Percentiles rank a stretch among this genome's conserved stretches.
These are phyloP conservation scores for Vigna reflexopilosa DNA, from an alignment of 306 rosid genomes.

Conservation along the genomic window DNA sequence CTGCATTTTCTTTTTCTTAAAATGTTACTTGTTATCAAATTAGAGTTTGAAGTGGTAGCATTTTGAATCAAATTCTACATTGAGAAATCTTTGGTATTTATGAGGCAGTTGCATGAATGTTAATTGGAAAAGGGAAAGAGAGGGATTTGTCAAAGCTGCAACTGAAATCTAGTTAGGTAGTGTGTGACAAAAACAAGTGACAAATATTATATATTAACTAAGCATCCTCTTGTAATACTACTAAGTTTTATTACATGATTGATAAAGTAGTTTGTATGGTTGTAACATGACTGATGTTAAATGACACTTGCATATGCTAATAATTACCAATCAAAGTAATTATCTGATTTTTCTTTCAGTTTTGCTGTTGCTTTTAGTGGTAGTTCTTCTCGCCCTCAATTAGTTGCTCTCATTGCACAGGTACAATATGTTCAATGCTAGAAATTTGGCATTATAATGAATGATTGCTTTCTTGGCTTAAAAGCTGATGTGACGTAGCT, in stretches of 20 bases:
- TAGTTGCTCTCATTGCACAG: constrained; percentile 97
- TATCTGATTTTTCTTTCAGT: constrained; percentile 54
- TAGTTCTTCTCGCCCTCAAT: constrained; percentile 78
- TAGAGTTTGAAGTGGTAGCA: constrained; percentile 17
- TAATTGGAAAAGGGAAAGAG: constrained; percentile 16
- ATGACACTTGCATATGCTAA: constrained; percentile 29
- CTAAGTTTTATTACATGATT: constrained; percentile 4
- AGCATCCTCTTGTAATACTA: not conserved
- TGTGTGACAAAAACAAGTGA: constrained; percentile 6
- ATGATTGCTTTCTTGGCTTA: constrained; percentile 31
- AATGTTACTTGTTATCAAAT: constrained; percentile 6
- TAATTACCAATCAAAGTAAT: constrained; percentile 37
- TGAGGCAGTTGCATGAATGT: constrained; percentile 7
- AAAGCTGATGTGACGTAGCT: constrained; percentile 30
- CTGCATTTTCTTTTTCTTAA: constrained; percentile 18
- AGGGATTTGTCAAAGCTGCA: constrained; percentile 1
- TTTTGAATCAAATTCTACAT: not conserved
- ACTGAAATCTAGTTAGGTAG: constrained; percentile 23
- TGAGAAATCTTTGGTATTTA: constrained; percentile 12
- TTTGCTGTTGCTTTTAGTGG: constrained; percentile 91
- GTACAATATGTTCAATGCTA: constrained; percentile 55
- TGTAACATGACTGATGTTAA: constrained; percentile 36
- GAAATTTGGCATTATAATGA: constrained; percentile 32
- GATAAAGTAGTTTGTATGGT: constrained; percentile 23
- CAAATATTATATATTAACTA: constrained; percentile 21